phyloP scores from a whole-genome alignment of 2,329 filamentous ascomycete species.

The Periconia sp. region DNA sequence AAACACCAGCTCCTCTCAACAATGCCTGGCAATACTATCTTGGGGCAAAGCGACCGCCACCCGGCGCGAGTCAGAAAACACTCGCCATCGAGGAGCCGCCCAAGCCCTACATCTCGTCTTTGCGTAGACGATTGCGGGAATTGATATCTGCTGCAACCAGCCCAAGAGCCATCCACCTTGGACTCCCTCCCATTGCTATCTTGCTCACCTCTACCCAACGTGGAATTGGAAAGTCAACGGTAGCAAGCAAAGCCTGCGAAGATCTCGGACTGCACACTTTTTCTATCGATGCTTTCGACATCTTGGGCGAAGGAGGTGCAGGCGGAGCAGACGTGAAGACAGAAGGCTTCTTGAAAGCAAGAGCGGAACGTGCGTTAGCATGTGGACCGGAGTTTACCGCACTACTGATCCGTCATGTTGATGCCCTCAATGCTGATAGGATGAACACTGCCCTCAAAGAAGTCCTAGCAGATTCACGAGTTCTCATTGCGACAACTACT shows the following conservation, averaged over 20 bases:
- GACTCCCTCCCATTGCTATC: slow-evolving; percentile 86
- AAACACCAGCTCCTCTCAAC: slow-evolving; percentile 75
- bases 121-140: slow-evolving; percentile 74
- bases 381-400: slow-evolving; percentile 86
- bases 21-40: slow-evolving; percentile 92
- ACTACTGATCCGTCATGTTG: slow-evolving; percentile 86
- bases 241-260: slow-evolving; percentile 77
- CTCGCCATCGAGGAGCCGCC: slow-evolving; percentile 49
- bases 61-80: slow-evolving; percentile 63
- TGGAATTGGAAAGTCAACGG: slow-evolving; percentile 87
- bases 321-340: slow-evolving; percentile 93
- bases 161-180: slow-evolving; percentile 81
- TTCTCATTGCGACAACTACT: slow-evolving; percentile 91
- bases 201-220: slow-evolving; percentile 90
- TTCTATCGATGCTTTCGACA: slow-evolving; percentile 87
- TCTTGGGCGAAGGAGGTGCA: slow-evolving; percentile 86
- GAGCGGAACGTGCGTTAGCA: slow-evolving; percentile 85
- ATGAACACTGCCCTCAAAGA: slow-evolving; percentile 87
- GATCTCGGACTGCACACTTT: slow-evolving; percentile 93
- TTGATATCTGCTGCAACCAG: slow-evolving; percentile 89
- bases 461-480: slow-evolving; percentile 77
- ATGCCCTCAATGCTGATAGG: slow-evolving; percentile 87
- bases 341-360: slow-evolving; percentile 84
- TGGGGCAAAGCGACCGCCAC: slow-evolving; percentile 72
- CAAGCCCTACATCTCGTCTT: slow-evolving; percentile 50